phyloP scores from a whole-genome alignment of 805 yeast genomes.

The Lipomyces sp. region DNA sequence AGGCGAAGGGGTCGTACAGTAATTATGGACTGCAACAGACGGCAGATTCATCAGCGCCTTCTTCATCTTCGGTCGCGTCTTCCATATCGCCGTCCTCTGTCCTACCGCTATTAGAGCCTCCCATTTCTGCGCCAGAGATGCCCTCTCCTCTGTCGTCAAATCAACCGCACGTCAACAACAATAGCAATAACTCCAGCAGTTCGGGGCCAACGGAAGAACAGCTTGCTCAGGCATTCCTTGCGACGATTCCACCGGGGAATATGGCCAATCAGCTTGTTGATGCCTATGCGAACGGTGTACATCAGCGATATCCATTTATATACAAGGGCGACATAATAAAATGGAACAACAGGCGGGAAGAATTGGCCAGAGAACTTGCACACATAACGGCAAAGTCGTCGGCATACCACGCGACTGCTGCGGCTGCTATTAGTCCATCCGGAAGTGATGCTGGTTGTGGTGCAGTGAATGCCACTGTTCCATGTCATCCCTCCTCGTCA shows the following conservation, averaged over 20 bases:
- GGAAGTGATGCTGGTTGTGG: neutral
- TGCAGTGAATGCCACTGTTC: no score
- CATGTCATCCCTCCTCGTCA: no score
- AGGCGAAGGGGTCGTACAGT: no score
- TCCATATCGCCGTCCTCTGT: neutral
- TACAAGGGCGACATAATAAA: conserved; percentile 12
- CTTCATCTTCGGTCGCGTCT: neutral
- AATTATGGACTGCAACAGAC: neutral
- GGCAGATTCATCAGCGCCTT: neutral
- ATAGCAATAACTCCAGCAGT: neutral
- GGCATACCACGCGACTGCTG: neutral
- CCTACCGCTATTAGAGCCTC: neutral
- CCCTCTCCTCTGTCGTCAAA: no score
- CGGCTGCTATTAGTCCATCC: no score
- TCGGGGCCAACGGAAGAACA: conserved; percentile 6
- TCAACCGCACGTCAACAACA: no score
- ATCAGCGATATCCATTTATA: conserved; percentile 23
- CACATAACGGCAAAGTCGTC: conserved; percentile 3
- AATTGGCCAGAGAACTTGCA: conserved; percentile 16
- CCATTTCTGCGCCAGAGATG: neutral
- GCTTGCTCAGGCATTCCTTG: conserved; percentile 8
- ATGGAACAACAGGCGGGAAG: conserved; percentile 14
- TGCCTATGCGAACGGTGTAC: conserved; percentile 23
- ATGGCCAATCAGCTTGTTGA: conserved; percentile 18
- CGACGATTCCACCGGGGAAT: conserved; percentile 11